Conservation (phyloP, 108 stramenopile genomes). For the Skeletonema potamos region DNA sequence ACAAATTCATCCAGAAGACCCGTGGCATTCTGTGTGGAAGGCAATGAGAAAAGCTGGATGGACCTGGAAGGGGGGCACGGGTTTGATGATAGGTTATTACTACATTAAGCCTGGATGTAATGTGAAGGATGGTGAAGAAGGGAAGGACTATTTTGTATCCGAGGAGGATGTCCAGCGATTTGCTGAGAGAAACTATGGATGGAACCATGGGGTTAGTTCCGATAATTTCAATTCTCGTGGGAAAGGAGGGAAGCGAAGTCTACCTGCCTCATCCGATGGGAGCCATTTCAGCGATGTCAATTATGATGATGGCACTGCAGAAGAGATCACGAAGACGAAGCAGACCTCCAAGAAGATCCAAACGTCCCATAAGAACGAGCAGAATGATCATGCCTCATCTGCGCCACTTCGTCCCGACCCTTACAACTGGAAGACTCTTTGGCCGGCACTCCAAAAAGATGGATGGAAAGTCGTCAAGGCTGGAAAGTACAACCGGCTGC, state of each 20-base stretch:
- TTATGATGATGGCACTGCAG: not conserved
- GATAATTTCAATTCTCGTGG: not conserved
- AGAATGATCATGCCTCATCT: not conserved
- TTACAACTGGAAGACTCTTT: constrained; percentile 10
- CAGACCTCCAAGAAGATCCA: not conserved
- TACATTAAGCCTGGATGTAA: constrained; percentile 7
- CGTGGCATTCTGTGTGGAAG: constrained; percentile 3
- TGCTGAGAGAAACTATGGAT: constrained; percentile 7
- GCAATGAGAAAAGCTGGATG: constrained; percentile 6
- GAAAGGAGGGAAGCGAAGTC: not conserved
- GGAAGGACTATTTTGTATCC: constrained; percentile 3
- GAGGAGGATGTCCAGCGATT: constrained; percentile 2
- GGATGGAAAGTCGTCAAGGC: constrained; percentile 29
- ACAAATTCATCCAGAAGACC: constrained; percentile 6
- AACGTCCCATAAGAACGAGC: not conserved
- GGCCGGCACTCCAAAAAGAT: constrained; percentile 18
- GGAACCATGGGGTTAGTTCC: not conserved
- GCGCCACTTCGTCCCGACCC: constrained; percentile 2
- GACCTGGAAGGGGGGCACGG: not conserved
- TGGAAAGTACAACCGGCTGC: constrained; percentile 19
- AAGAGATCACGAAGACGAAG: not conserved
- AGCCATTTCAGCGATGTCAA: not conserved
- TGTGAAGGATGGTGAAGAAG: constrained; percentile 7
- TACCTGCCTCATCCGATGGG: not conserved
- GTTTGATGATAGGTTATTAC: constrained; percentile 3